Evolutionary conservation across 1,284 basidiomycete species (phyloP).

Genomic region (Inonotus obliquus): DNA sequence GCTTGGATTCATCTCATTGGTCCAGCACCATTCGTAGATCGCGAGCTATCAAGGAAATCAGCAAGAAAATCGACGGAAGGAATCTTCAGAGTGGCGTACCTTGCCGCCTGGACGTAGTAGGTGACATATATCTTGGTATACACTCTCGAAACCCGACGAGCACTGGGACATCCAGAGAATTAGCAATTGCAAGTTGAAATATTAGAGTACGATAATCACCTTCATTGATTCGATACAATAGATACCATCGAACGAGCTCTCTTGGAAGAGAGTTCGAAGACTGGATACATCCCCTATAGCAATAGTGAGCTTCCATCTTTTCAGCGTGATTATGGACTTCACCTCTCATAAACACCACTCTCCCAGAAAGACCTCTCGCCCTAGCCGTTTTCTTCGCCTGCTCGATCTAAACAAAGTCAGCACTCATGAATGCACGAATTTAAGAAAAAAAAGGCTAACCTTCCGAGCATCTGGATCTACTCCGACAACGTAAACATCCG

Average conservation of each 20-base stretch:
- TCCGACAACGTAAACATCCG: constrained; percentile 83
- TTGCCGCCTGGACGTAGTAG: neutral
- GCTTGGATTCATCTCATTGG: neutral
- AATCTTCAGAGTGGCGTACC: neutral
- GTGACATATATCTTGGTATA: neutral
- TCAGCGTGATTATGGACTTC: neutral
- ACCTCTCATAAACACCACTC: neutral
- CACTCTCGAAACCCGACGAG: neutral
- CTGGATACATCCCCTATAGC: neutral
- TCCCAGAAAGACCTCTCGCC: neutral
- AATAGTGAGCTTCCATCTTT: neutral
- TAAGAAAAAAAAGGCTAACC: neutral
- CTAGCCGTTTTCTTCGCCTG: neutral
- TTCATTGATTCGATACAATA: neutral
- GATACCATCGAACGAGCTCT: neutral
- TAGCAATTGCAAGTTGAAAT: neutral
- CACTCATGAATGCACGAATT: neutral
- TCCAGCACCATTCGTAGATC: neutral
- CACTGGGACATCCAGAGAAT: neutral
- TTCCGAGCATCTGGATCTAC: constrained; percentile 48
- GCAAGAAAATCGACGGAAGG: no score
- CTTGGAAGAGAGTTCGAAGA: neutral
- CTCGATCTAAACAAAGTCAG: neutral
- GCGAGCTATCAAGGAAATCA: neutral
- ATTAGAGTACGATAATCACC: neutral